Evolutionary conservation across 1,284 basidiomycete species (phyloP).

Genomic region (Pisolithus thermaeus): DNA sequence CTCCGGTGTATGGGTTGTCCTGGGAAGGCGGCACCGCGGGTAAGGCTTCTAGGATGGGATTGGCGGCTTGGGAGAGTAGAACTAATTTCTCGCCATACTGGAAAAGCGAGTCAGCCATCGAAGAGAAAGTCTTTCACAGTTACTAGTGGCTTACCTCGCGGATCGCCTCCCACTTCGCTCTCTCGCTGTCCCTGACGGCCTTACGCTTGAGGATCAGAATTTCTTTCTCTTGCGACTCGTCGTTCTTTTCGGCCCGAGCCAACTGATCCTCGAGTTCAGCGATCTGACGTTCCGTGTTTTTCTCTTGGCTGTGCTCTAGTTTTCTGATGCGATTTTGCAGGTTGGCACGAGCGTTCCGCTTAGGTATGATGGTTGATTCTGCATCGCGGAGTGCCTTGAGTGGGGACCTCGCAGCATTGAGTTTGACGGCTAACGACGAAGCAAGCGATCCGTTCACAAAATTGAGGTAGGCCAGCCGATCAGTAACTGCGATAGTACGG

Average conservation of each 20-base stretch:
- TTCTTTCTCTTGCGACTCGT: conserved; percentile 59
- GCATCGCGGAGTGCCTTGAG: conserved; percentile 68
- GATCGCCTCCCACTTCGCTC: conserved; percentile 69
- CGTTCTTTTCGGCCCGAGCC: conserved; percentile 55
- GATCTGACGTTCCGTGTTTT: conserved; percentile 55
- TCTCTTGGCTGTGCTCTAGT: conserved; percentile 59
- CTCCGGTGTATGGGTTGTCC: conserved; percentile 52
- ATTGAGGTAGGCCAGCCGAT: conserved; percentile 73
- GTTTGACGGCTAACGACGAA: conserved; percentile 48
- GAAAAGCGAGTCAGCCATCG: conserved; percentile 2
- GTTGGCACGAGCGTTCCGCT: conserved; percentile 51
- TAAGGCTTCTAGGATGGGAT: conserved; percentile 52
- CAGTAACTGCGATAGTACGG: conserved; percentile 46
- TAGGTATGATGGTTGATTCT: conserved; percentile 54
- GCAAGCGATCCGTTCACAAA: conserved; percentile 67
- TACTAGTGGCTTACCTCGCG: conserved; percentile 49
- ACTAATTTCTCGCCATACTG: conserved; percentile 75
- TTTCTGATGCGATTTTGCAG: conserved; percentile 56
- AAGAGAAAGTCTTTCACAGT: conserved; percentile 1
- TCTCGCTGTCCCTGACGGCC: conserved; percentile 65
- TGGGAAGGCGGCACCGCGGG: conserved; percentile 57
- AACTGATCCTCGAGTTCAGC: conserved; percentile 62
- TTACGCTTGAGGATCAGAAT: conserved; percentile 67
- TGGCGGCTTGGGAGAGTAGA: conserved; percentile 63
- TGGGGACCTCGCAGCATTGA: conserved; percentile 57